Base-by-base conservation (phyloP, 495 filamentous ascomycete species). In the Penicillium diatomitis region DNA sequence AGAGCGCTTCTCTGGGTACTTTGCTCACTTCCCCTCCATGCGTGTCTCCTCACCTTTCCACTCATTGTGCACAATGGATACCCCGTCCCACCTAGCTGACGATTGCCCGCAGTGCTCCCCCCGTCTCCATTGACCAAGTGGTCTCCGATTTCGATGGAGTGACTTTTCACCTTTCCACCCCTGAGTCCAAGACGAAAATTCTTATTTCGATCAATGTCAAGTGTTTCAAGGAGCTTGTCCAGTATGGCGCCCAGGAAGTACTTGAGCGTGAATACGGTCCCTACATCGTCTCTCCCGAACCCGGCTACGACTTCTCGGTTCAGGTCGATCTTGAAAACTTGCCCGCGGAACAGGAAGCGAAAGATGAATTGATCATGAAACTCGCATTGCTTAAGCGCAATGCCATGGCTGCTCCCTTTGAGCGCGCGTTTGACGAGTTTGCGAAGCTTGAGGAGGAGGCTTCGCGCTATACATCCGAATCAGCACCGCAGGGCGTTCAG, bases 121-220 rank as follows among this genome's bases (percentile, higher is more conserved):
- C 88, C 39, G 78, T 82, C 39, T 85, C 85, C 60, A 91, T 99
- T 69, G 94, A 97, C 70, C 92, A 99, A 72, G 84, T 94, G 48
- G 90, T 92, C 39, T 96, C 90, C 56, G 92, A 99, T 65, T 99
- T 99, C 64, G 92, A 99, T 66, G 89, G 89, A 55, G 91, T 96
- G 46, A 92, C 85, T 50, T 99, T 96, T 71, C 92, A 99, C 68
- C 84, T 99, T 53, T 96, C 90, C 30, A 99, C 92, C 6, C 94
- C 90, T 32, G 88, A 96, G 60, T 73, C 82, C 47, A 96, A 95
- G 75, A 81, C 88, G 37, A 86, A 90, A 70, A 96, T 97, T 58
- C 77, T 92, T 40, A 81, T 99, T 36, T 96, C 91, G 27, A 86
- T 99, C 58, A 76, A 87, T 56, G 84, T 99, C 51, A 88, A 90